Base-by-base conservation (phyloP, 1,284 basidiomycete species). In the Abortiporus biennis region DNA sequence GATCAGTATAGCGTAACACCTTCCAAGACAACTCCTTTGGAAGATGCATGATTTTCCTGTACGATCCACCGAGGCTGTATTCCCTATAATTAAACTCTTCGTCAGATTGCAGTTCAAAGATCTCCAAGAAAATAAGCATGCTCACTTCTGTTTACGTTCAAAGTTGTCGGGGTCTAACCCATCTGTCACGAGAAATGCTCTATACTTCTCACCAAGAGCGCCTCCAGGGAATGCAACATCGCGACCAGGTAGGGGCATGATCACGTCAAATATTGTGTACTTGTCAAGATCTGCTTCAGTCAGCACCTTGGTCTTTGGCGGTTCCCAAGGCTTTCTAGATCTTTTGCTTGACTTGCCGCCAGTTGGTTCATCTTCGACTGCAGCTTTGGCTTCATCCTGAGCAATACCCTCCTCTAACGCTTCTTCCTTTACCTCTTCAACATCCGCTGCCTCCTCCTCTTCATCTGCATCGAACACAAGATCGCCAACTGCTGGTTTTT, bases 211-310 rank as follows among this genome's bases (percentile, higher is more conserved):
- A 15, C 89, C 87, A 17, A 96, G 78, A 30, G 71, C 59, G 9
- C 92, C 91, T 3, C 82, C 83, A 0, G 94, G 93, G 54, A 91
- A 92, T 30, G 86, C 82, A 21, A 97, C 89, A 56, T 95, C 89
- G 54, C 83, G 90, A 3, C 96, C 96, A 19, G 95, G 92, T 23
- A 98, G 68, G 4, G 96, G 95, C 79, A 99, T 90, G 47, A 98
- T 79, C 29, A 99, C 87, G 62, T 99, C 94, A 56, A 91, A 90
- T 45, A 99, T 90, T 3, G 82, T 78, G 62, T 92, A 88, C 39
- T 85, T 76, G 48, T 77, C 68, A 29, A 90, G 60, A 55, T 97
- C 90, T 12, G 76, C 82, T 48, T 78, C 77, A 0, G 80, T 80
- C 38, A 99, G 66, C 3, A 78, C 76, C 63, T 88, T 92, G 48